Conservation (phyloP, 2,329 filamentous ascomycete genomes). For the Penicillium frequentans region DNA sequence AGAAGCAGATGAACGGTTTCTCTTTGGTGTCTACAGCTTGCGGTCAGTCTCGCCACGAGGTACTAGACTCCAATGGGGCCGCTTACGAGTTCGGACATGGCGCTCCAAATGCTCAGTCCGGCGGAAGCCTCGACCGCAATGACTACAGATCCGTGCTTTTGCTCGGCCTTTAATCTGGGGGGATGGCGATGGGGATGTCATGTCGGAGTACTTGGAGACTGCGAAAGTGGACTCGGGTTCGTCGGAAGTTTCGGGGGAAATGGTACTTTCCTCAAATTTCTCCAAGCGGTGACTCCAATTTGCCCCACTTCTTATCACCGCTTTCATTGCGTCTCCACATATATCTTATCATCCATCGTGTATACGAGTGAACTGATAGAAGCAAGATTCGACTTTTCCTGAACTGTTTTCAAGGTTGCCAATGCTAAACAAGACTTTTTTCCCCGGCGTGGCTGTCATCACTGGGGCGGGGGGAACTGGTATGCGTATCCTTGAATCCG, state of each 20-base stretch:
- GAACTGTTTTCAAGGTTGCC: too few species aligned
- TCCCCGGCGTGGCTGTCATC: constrained; percentile 50
- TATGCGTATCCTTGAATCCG: constrained; percentile 16
- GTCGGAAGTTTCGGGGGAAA: constrained; percentile 1
- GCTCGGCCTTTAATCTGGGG: constrained; percentile 28
- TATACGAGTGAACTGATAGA: too few species aligned
- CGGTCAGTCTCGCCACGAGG: constrained; percentile 10
- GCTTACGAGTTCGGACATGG: constrained; percentile 37
- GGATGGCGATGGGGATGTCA: constrained; percentile 30
- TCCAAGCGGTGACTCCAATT: constrained; percentile 24
- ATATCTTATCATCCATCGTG: not conserved
- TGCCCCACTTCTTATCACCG: not conserved
- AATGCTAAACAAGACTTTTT: constrained; percentile 15
- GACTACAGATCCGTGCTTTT: constrained; percentile 33
- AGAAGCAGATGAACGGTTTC: constrained; percentile 38
- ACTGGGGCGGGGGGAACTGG: constrained; percentile 52
- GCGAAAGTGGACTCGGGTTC: constrained; percentile 11
- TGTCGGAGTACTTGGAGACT: constrained; percentile 29
- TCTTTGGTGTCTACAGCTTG: constrained; percentile 33
- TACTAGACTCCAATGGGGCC: constrained; percentile 7
- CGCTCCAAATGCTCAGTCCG: constrained; percentile 38
- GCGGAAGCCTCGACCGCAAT: constrained; percentile 36
- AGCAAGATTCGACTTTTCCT: not conserved
- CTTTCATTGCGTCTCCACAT: not conserved
- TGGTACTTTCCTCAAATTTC: not conserved